Conservation (phyloP, 257 asterid genomes). For the Coffea canephora region DNA sequence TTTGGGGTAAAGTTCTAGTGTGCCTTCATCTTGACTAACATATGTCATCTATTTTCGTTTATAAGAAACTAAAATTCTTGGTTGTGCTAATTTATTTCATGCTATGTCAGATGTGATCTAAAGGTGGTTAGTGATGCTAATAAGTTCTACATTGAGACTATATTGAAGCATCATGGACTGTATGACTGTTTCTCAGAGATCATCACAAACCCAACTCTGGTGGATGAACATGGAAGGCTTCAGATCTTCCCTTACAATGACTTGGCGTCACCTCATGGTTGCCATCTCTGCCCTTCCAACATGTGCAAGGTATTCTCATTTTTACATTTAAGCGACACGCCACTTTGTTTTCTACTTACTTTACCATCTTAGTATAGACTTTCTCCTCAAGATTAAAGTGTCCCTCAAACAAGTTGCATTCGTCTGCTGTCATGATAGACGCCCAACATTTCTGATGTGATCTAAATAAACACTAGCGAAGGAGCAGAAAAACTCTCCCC, state of each 20-base stretch:
- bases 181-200: conserved; percentile 68
- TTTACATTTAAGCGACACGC: background rate
- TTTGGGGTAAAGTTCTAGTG: conserved; percentile 43
- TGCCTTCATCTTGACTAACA: background rate
- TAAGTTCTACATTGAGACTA: conserved; percentile 63
- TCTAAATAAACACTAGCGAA: background rate
- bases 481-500: background rate
- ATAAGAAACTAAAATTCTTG: background rate
- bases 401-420: background rate
- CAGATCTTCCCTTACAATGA: conserved; percentile 59
- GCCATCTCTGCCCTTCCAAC: conserved; percentile 73
- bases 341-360: background rate
- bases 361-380: background rate
- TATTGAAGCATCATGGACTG: conserved; percentile 60
- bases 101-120: conserved; percentile 68
- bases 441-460: background rate
- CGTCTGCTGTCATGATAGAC: background rate
- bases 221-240: conserved; percentile 58
- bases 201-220: conserved; percentile 52
- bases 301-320: conserved; percentile 65
- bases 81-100: conserved; percentile 8
- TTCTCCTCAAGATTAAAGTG: background rate
- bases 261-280: conserved; percentile 43
- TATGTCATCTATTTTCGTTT: background rate
- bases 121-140: conserved; percentile 85